These are phyloP conservation scores for Nannizziopsis arthrosporioides DNA, from an alignment of 2,329 filamentous ascomycete species.

Conservation along the genomic window DNA sequence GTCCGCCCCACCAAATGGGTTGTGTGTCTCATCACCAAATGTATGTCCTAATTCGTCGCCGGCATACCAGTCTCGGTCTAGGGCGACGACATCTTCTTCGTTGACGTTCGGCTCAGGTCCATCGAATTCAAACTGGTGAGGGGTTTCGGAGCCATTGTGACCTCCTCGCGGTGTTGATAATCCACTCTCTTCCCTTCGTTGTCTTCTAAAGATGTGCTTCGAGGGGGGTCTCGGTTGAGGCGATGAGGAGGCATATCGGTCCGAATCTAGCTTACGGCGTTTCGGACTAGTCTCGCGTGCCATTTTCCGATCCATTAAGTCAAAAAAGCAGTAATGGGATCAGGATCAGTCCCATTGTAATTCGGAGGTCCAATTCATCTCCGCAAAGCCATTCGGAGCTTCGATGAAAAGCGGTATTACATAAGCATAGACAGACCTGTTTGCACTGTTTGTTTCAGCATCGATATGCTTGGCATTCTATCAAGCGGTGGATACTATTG, in stretches of 20 bases:
- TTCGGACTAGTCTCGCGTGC: constrained; percentile 45
- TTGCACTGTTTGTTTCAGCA: no score
- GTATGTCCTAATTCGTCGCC: constrained; percentile 76
- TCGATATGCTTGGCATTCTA: no score
- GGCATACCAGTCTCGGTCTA: constrained; percentile 88
- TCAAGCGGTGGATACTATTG: no score
- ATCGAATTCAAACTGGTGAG: constrained; percentile 48
- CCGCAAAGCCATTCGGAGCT: no score
- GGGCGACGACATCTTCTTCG: constrained; percentile 58
- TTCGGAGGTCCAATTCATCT: no score
- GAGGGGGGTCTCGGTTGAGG: constrained; percentile 32
- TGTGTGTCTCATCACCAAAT: constrained; percentile 84
- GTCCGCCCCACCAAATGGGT: constrained; percentile 71
- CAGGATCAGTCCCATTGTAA: no score
- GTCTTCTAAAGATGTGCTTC: constrained; percentile 15
- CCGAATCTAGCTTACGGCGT: constrained; percentile 54
- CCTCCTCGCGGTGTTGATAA: constrained; percentile 24
- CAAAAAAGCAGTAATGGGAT: no score
- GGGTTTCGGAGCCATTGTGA: constrained; percentile 23
- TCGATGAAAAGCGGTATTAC: no score
- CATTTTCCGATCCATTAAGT: constrained; percentile 21
- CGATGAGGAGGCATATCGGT: constrained; percentile 46
- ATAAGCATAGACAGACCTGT: no score
- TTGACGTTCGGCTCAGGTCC: constrained; percentile 50
- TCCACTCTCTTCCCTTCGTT: constrained; percentile 9